A percentile compares a stretch with the other conserved stretches of the same genome.
phyloP scores from a whole-genome alignment of 2,329 filamentous ascomycete species.

The Ophiognomonia clavigignenti-juglandacearum region DNA sequence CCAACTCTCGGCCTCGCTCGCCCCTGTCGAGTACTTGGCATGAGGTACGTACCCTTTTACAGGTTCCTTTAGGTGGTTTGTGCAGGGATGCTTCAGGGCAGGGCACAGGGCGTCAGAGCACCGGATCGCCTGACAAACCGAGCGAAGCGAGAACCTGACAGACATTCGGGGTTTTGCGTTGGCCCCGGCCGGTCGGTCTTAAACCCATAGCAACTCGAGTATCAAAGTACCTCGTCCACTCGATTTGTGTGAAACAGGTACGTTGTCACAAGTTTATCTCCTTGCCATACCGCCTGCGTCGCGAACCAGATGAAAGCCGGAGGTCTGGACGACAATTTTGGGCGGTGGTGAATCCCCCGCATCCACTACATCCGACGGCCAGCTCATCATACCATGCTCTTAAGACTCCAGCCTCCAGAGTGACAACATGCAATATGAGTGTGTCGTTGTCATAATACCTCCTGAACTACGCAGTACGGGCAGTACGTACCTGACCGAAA shows the following conservation, averaged over 20 bases:
- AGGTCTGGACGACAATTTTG: too few relatives aligned
- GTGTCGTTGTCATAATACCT: too few relatives aligned
- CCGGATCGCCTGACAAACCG: constrained; percentile 15
- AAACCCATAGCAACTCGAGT: background rate
- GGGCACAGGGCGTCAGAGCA: too few relatives aligned
- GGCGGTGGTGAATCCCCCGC: too few relatives aligned
- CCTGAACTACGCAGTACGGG: too few relatives aligned
- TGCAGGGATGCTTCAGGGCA: constrained; percentile 9
- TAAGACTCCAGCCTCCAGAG: background rate
- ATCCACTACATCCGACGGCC: background rate
- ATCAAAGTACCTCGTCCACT: constrained; percentile 9
- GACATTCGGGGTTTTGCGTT: constrained; percentile 15
- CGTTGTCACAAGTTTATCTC: constrained; percentile 9
- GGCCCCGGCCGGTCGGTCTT: constrained; percentile 16
- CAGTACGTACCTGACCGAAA: background rate
- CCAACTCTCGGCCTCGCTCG: constrained; percentile 5
- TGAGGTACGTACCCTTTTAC: background rate
- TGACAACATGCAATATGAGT: too few relatives aligned
- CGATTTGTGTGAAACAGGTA: constrained; percentile 1
- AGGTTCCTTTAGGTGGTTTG: too few relatives aligned
- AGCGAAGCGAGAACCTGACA: constrained; percentile 1
- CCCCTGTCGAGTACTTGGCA: background rate
- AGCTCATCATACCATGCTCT: background rate
- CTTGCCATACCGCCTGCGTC: constrained; percentile 6
- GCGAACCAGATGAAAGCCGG: constrained; percentile 2